Evolutionary conservation across 192 early-diverging fungal genomes (phyloP), one percentile per base, ranked within the genome.

Genomic region (Kickxella alabastrina): DNA sequence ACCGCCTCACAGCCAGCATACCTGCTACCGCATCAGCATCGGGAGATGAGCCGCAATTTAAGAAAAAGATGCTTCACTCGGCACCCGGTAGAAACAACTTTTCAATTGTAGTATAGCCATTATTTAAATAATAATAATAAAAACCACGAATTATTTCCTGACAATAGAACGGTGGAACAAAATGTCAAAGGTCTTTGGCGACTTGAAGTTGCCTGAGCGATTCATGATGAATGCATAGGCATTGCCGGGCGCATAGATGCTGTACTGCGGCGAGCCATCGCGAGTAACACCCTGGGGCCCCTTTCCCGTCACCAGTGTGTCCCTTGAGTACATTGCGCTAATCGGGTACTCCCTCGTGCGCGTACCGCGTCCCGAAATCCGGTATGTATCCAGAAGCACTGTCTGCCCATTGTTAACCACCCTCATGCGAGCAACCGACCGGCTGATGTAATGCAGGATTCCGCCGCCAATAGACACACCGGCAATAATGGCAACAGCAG

Each of bases 1-100:
- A 90, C 59, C 59, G 70, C 12, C 56, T 79, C 25, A 50, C 35
- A 26, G 10, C n/a, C 40, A 19, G 27, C 49, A 4, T 17, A 24
- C 22, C 4, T 14, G 37, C 19, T 31, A 17, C 26, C 17, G 22
- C 15, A 10, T 40, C 7, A 31, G 10, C 23, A 29, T 49, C 29
- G n/a, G 13, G 27, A 12, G 17, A 48, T 9, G 23, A 38, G 15
- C 24, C 15, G 27, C 40, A 22, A 9, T 85, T 79, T 42, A 77
- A 80, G 19, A 91, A 91, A 54, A 82, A 81, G 38, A 70, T 89
- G 26, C 60, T 88, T 14, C 65, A 82, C 43, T 80, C 83, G n/a
- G 83, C 79, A 24, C 56, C 70, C 5, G 78, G 72, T 21, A 52
- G 82, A 34, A 91, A 91, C 56, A 91, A 91, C 52, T 91, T 91